Evolutionary conservation across 2,329 filamentous ascomycete species (phyloP), one percentile per base, ranked within the genome.

Genomic region (Aspergillus niger): DNA sequence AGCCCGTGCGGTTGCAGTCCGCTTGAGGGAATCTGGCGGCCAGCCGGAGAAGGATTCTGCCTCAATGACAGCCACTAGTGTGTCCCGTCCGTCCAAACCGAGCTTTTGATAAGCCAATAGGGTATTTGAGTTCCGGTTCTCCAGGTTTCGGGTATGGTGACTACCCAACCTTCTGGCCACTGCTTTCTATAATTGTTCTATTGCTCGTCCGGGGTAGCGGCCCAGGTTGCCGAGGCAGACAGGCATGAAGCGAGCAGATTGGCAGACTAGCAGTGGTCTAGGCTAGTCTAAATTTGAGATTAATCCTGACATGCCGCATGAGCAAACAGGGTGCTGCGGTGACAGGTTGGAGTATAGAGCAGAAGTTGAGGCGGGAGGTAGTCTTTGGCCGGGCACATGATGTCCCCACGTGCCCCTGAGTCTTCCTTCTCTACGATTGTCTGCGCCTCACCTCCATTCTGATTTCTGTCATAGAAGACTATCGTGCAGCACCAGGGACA

Each of bases 11-110:
- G 13, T 30, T 24, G 43, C 26, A 17, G 39, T 15, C 22, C n/a
- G 38, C 8, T 43, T 24, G 52, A 44, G n/a, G 26, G 26, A 28
- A 13, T 28, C 30, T 38, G 50, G 17, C 41, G 20, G 41, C 41
- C 41, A 44, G 26, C 17, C 39, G 43, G 52, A 30, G 55, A 61
- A 47, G 47, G 36, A 61, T 63, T 55, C 55, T 61, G 61, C 38
- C 61, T 58, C 36, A 55, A 48, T 55, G n/a, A 26, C 26, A 43
- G 24, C 11, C 10, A 24, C 10, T 24, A 24, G n/a, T 15, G 24
- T 5, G 2, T 30, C 8, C 8, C 13, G 6, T 22, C 13, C 22
- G 15, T 41, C 11, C 26, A n/a, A 8, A 39, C 39, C 39, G 26
- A 53, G 39, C 51, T 26, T 39, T 43, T 54, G 53, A 5, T 26